A percentile compares a stretch with the other conserved stretches of the same genome.
Evolutionary conservation across 495 filamentous ascomycete species (phyloP).

Genomic region (Neurospora sp.): DNA sequence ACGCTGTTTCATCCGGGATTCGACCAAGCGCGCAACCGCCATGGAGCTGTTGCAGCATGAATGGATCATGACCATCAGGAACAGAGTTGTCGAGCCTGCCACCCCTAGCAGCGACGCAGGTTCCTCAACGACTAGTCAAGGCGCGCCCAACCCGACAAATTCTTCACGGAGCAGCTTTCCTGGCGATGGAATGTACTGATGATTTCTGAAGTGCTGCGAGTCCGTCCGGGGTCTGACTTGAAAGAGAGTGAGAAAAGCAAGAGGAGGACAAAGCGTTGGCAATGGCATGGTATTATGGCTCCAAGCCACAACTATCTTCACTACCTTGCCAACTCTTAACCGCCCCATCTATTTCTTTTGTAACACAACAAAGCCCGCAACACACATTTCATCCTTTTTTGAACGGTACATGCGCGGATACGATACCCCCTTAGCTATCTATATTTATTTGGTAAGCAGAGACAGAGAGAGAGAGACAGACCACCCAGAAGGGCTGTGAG

Average conservation of each 20-base stretch:
- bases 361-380: background rate
- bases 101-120: conserved; percentile 42
- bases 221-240: background rate
- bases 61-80: conserved; percentile 69
- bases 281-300: background rate
- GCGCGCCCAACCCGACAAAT: conserved; percentile 17
- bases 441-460: background rate
- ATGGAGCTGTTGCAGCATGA: conserved; percentile 90
- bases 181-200: conserved; percentile 7
- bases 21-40: conserved; percentile 65
- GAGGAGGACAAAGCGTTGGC: background rate
- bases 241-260: background rate
- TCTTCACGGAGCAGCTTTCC: conserved; percentile 1
- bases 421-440: background rate
- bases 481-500: background rate
- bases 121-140: conserved; percentile 24
- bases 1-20: conserved; percentile 82
- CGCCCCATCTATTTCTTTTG: background rate
- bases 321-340: background rate
- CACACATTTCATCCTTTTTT: background rate
- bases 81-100: conserved; percentile 43
- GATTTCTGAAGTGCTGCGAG: background rate
- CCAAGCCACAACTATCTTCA: background rate
- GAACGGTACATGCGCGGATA: background rate
- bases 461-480: background rate